Base-by-base conservation (phyloP, 192 early-diverging fungal genomes). In the Kickxella alabastrina region DNA sequence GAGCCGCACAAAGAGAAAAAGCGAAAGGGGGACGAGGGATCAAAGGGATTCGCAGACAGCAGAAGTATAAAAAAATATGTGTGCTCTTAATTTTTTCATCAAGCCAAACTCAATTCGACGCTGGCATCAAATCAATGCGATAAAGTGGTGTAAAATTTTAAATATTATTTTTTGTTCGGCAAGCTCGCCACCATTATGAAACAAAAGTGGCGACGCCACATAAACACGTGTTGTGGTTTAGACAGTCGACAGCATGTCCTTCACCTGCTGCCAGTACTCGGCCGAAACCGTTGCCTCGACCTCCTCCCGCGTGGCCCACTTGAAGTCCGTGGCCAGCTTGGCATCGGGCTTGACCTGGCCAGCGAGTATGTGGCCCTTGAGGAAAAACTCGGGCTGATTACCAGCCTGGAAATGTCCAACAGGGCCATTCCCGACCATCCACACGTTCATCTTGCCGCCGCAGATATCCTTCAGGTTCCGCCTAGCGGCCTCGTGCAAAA, bases 391-490 rank as follows among this genome's bases (percentile, higher is more conserved):
- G 79, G 73, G 79, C 27, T 65, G 37, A n/a, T 61, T 68, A 14
- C 47, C 59, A 4, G 54, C 28, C 44, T 74, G 65, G 52, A 82
- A 75, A 56, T 89, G 83, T 7, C 88, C 88, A 35, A 92, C 79
- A 3, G 92, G 92, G 15, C 84, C 83, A 45, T 79, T 66, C n/a
- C 91, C 91, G 9, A 95, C 92, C 38, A 88, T 80, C 90, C 90
- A 95, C 14, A 83, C 76, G 54, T 89, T 87, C 84, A 92, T 85
- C 41, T 80, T 66, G 26, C 57, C 62, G 41, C 91, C 92, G 64
- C 87, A 89, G 32, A 75, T 73, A 27, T 85, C 85, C 31, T 68
- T 66, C 47, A 94, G 62, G 43, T 80, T 79, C 55, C 89, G 83
- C 48, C 76, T 71, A 28, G 92, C 89, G 38, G 87, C 89, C 82